phyloP scores from a whole-genome alignment of 345 rosid species.

The Boechera divaricarpa region DNA sequence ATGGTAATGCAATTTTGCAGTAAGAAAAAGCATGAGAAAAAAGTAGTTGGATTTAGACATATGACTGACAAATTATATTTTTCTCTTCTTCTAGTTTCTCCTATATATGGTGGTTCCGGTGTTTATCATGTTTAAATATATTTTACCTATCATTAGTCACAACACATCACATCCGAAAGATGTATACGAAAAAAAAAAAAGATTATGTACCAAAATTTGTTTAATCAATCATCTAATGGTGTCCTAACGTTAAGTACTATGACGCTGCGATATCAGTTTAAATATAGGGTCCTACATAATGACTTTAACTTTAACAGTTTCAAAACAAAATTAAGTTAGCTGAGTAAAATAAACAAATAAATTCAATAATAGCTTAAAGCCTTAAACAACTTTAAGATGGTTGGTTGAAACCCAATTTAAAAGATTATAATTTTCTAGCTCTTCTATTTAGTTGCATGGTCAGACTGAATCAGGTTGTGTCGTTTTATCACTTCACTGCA shows the following conservation, averaged over 20 bases:
- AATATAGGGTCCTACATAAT: background rate
- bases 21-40: conserved; percentile 40
- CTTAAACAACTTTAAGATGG: background rate
- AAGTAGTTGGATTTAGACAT: conserved; percentile 44
- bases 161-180: conserved; percentile 23
- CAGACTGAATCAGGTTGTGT: conserved; percentile 33
- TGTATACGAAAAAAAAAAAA: background rate
- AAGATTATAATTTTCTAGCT: background rate
- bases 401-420: background rate
- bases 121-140: conserved; percentile 11
- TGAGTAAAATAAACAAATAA: no score
- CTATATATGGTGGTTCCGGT: conserved; percentile 26
- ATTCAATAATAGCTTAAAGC: background rate
- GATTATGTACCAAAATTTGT: conserved; percentile 4
- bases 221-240: background rate
- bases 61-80: conserved; percentile 31
- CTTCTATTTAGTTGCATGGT: conserved; percentile 16
- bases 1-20: conserved; percentile 34
- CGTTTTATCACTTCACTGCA: conserved; percentile 29
- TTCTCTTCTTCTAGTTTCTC: conserved; percentile 9
- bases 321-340: background rate
- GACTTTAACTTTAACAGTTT: no score
- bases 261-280: no score
- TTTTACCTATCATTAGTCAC: conserved; percentile 35
- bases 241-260: conserved; percentile 2